A percentile compares a stretch with the other conserved stretches of the same genome.
Conservation (phyloP, 768 basidiomycete genomes). For the Hypholoma fasciculare region DNA sequence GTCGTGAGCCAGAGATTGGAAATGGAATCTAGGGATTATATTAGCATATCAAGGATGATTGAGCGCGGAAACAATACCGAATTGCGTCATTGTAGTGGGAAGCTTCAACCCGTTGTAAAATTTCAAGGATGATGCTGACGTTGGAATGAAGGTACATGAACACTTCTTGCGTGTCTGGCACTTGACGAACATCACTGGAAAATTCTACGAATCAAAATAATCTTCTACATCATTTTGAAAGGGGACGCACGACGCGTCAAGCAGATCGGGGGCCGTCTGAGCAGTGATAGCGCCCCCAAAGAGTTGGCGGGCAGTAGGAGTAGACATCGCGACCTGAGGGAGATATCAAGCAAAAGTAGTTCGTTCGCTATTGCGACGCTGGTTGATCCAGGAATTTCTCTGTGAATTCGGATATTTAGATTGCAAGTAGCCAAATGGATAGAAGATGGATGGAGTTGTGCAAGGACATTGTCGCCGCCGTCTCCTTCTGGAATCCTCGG, state of each 20-base stretch:
- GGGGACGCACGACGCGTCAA: slow-evolving; percentile 83
- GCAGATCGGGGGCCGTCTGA: slow-evolving; percentile 50
- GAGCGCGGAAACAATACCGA: slow-evolving; percentile 48
- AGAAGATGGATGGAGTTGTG: background rate
- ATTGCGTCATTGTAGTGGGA: slow-evolving; percentile 59
- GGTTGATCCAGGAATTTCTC: no score
- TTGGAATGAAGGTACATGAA: slow-evolving; percentile 71
- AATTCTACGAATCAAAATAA: background rate
- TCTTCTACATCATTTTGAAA: background rate
- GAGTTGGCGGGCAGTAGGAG: slow-evolving; percentile 44
- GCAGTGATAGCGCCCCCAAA: slow-evolving; percentile 88
- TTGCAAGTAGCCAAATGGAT: no score
- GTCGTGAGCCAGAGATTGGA: slow-evolving; percentile 88
- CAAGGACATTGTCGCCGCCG: background rate
- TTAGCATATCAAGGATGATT: background rate
- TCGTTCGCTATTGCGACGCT: no score
- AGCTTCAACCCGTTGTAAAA: slow-evolving; percentile 72
- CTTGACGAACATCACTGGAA: slow-evolving; percentile 62
- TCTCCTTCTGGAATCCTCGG: background rate
- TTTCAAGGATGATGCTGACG: slow-evolving; percentile 81
- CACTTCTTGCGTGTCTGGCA: slow-evolving; percentile 96
- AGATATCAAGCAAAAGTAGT: background rate
- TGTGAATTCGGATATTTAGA: no score
- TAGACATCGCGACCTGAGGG: slow-evolving; percentile 11
- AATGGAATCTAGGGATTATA: slow-evolving; percentile 72